Percentiles rank a stretch among this genome's conserved stretches.
Evolutionary conservation across 169 alveolate genomes (phyloP).

Genomic region (Plasmodium vivax): DNA sequence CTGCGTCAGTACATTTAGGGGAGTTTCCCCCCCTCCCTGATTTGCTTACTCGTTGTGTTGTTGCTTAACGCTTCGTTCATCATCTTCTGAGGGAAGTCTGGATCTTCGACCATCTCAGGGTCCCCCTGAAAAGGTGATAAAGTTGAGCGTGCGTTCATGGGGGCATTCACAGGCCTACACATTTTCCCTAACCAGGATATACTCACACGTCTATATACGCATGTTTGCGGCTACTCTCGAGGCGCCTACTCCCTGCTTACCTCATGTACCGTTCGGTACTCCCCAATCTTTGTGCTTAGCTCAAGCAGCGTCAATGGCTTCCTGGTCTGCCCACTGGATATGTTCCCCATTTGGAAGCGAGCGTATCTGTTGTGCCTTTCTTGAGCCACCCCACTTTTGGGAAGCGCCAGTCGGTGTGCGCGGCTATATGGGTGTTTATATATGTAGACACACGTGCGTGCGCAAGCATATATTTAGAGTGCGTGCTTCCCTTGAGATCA

Average conservation of each 20-base stretch:
- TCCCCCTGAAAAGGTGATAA: conserved; percentile 74
- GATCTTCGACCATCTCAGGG: conserved; percentile 82
- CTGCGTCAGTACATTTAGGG: neutral
- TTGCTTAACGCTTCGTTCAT: conserved; percentile 75
- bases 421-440: neutral
- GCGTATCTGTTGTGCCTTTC: neutral
- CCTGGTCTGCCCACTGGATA: conserved; percentile 41
- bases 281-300: conserved; percentile 66
- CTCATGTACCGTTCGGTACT: conserved; percentile 64
- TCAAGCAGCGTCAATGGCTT: conserved; percentile 44
- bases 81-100: conserved; percentile 79
- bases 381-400: neutral
- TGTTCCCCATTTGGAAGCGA: conserved; percentile 41
- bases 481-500: neutral
- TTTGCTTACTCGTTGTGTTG: conserved; percentile 76
- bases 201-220: neutral
- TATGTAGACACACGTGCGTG: neutral
- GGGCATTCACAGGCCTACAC: neutral
- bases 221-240: neutral
- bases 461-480: neutral
- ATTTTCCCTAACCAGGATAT: neutral
- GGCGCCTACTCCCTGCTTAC: neutral
- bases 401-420: neutral
- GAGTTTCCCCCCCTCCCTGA: conserved; percentile 13
- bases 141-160: neutral